Evolutionary conservation across 1,284 basidiomycete genomes (phyloP).

Genomic region (Leccinum griseonigrum): DNA sequence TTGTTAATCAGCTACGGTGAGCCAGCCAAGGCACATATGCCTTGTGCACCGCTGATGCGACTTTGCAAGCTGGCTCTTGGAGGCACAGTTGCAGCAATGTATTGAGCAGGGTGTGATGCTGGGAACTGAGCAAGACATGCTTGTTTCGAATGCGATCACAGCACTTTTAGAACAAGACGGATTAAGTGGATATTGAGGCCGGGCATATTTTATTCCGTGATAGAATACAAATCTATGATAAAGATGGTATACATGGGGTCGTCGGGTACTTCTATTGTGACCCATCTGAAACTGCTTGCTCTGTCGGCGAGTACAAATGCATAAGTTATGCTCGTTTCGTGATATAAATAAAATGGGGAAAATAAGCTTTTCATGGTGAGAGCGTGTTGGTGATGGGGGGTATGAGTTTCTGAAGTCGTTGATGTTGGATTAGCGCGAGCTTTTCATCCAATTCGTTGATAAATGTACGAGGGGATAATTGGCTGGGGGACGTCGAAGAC

Average conservation of each 20-base stretch:
- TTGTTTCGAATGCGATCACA: slow-evolving; percentile 68
- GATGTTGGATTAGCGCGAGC: slow-evolving; percentile 19
- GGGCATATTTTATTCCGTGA: background rate
- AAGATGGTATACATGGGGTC: slow-evolving; percentile 7
- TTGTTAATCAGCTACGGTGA: slow-evolving; percentile 87
- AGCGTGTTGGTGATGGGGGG: background rate
- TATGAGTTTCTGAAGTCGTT: slow-evolving; percentile 1
- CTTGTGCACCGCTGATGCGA: background rate
- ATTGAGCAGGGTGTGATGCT: slow-evolving; percentile 54
- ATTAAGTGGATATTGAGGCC: slow-evolving; percentile 17
- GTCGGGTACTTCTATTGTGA: background rate
- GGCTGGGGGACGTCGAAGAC: background rate
- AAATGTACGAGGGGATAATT: slow-evolving; percentile 20
- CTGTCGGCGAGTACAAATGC: background rate
- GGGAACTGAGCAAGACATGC: slow-evolving; percentile 48
- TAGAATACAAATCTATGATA: slow-evolving; percentile 17
- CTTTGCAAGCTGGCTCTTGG: slow-evolving; percentile 56
- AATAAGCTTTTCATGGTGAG: background rate
- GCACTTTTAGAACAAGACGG: slow-evolving; percentile 66
- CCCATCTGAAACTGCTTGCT: background rate
- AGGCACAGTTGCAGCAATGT: slow-evolving; percentile 62
- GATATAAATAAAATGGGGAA: background rate
- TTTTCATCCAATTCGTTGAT: slow-evolving; percentile 22
- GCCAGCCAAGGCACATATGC: background rate
- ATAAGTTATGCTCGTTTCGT: slow-evolving; percentile 17